phyloP scores from a whole-genome alignment of 1,284 basidiomycete species.

The Malassezia restricta region DNA sequence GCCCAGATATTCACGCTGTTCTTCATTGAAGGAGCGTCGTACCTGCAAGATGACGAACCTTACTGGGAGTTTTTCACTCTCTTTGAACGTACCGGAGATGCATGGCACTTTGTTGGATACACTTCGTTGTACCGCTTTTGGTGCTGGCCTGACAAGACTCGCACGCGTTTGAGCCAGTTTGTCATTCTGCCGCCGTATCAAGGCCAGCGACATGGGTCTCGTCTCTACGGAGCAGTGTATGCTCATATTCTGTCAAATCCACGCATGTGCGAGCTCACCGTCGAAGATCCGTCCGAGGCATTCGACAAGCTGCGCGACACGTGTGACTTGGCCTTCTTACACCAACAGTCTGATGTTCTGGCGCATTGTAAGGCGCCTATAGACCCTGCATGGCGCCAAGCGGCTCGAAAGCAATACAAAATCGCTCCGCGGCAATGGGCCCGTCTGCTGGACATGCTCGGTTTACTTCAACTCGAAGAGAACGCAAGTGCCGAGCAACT shows the following conservation, averaged over 20 bases:
- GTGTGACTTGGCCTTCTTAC: conserved; percentile 73
- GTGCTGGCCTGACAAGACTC: conserved; percentile 25
- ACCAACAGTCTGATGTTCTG: conserved; percentile 24
- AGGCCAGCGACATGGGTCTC: conserved; percentile 58
- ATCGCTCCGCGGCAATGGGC: conserved; percentile 90
- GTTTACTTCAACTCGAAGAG: conserved; percentile 60
- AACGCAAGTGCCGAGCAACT: conserved; percentile 53
- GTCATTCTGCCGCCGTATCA: conserved; percentile 85
- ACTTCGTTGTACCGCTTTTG: conserved; percentile 34
- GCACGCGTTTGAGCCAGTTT: conserved; percentile 60
- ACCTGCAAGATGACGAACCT: conserved; percentile 57
- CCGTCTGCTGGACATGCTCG: conserved; percentile 80
- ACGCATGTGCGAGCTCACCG: conserved; percentile 73
- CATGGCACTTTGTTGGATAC: conserved; percentile 58
- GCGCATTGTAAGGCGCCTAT: conserved; percentile 57
- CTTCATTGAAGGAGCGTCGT: conserved; percentile 73
- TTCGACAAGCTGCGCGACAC: conserved; percentile 89
- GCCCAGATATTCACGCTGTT: conserved; percentile 91
- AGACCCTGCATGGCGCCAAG: conserved; percentile 66
- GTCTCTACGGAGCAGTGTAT: conserved; percentile 77
- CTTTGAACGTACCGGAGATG: conserved; percentile 44
- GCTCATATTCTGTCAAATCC: conserved; percentile 59
- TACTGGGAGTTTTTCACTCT: conserved; percentile 48
- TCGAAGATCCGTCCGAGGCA: conserved; percentile 92
- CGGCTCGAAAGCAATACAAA: conserved; percentile 68